A percentile compares a stretch with the other conserved stretches of the same genome.
Conservation (phyloP, 176 grass and related monocot species). For the Musa itinerans region DNA sequence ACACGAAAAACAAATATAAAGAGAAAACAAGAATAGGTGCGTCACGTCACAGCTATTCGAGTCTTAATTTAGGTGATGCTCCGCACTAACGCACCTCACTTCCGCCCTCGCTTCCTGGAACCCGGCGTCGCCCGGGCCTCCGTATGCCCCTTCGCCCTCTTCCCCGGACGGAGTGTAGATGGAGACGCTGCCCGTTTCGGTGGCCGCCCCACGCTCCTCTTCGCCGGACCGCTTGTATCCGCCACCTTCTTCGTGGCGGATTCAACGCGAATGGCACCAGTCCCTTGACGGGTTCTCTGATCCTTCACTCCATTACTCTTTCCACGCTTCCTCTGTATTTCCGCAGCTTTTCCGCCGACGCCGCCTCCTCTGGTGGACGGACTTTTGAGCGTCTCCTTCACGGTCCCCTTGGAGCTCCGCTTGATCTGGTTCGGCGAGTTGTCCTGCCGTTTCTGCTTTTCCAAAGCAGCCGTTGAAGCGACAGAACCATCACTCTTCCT, state of each 20-base stretch:
- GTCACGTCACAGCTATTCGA: too few species aligned
- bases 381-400: conserved; percentile 46
- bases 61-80: too few species aligned
- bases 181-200: conserved; percentile 41
- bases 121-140: conserved; percentile 26
- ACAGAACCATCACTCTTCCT: conserved; percentile 28
- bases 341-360: conserved; percentile 19
- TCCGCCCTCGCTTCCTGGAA: conserved; percentile 25
- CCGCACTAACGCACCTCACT: neutral
- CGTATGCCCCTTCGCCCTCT: conserved; percentile 42
- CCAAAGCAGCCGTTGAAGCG: neutral
- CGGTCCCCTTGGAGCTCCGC: conserved; percentile 23
- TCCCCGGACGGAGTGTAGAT: conserved; percentile 35
- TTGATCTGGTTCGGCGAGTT: conserved; percentile 80
- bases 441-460: conserved; percentile 52
- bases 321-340: conserved; percentile 29
- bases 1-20: neutral
- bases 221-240: conserved; percentile 13
- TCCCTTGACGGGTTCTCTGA: conserved; percentile 9
- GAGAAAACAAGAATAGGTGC: neutral
- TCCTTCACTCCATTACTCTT: conserved; percentile 41
- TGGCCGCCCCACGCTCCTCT: conserved; percentile 51
- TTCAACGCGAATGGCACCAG: neutral
- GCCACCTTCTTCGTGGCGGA: conserved; percentile 25
- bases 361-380: conserved; percentile 1